A percentile compares a stretch with the other conserved stretches of the same genome.
These are phyloP conservation scores for Cystobasidiopsis lactophilus DNA, from an alignment of 768 basidiomycete species.

Conservation along the genomic window DNA sequence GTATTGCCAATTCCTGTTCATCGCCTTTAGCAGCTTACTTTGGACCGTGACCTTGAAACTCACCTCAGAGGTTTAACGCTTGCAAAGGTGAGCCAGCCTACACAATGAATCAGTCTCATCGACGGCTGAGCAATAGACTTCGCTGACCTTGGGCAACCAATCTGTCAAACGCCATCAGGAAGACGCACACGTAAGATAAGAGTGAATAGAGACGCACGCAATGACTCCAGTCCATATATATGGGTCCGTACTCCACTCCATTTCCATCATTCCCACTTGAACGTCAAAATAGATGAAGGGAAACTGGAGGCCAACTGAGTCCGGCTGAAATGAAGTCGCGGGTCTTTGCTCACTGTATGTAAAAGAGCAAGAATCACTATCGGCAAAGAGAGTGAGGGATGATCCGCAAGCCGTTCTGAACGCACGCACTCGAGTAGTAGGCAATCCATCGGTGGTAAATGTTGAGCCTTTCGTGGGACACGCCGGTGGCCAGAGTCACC, in stretches of 20 bases:
- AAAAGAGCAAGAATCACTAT: not conserved
- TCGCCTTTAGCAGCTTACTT: too few species aligned
- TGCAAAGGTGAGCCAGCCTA: slow-evolving; percentile 3
- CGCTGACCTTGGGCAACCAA: too few species aligned
- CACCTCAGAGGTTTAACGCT: slow-evolving; percentile 14
- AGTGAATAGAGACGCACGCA: too few species aligned
- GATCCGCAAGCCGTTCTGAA: too few species aligned
- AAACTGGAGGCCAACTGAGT: slow-evolving; percentile 14
- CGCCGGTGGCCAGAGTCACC: slow-evolving; percentile 18
- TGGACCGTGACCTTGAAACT: slow-evolving; percentile 15
- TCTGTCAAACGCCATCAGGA: too few species aligned
- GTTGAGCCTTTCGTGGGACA: slow-evolving; percentile 23
- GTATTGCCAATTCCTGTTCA: slow-evolving; percentile 12
- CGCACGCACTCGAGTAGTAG: too few species aligned
- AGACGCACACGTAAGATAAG: slow-evolving; percentile 10
- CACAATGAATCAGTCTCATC: too few species aligned
- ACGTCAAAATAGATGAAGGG: not conserved
- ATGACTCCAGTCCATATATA: too few species aligned
- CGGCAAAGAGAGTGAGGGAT: too few species aligned
- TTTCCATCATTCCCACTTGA: too few species aligned
- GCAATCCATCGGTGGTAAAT: slow-evolving; percentile 18
- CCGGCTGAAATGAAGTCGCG: slow-evolving; percentile 10
- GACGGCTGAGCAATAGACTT: too few species aligned
- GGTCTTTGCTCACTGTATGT: slow-evolving; percentile 15
- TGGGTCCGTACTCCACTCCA: too few species aligned